Base-by-base conservation (phyloP, 257 asterid species). In the Forsythia viridissima region DNA sequence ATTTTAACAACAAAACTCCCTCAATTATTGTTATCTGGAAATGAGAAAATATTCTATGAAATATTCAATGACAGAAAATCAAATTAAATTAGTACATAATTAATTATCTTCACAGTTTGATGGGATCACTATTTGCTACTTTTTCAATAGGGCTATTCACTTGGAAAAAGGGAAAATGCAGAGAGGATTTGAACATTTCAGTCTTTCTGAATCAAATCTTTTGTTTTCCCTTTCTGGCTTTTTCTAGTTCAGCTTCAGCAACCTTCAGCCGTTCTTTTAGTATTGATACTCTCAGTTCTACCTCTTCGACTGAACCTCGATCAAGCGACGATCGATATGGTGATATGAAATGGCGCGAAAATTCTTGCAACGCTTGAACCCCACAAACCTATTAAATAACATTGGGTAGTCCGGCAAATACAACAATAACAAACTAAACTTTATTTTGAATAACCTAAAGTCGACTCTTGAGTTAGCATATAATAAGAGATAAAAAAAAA, bases 191-290 rank as follows among this genome's bases (percentile, higher is more conserved):
- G 9, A 13, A 51, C 4, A 1, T 2, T n/a, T 30, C 18, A 52
- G 36, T 44, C 68, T 78, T 44, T 51, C 52, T 73, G 63, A 61
- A 75, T 85, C 77, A 90, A 44, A 75, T 83, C 86, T 90, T 91
- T 80, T 90, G 93, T 85, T 92, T 87, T 41, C 96, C 96, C 91
- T 94, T 94, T 18, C 74, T 89, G 77, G 86, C 79, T 76, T 77
- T 87, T 70, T 92, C 97, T 20, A 90, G 84, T 77, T 91, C 94
- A 21, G 84, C 85, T 85, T 92, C 98, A 61, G 97, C 97, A 59
- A 72, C 84, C 73, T 83, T 79, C 81, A 92, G 83, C 79, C 87
- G 93, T 74, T 90, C 89, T 74, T 72, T 92, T 75, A 94, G 82
- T 72, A 80, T 52, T 12, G 91, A 81, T 20, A 91, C 82, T 85